phyloP scores from a whole-genome alignment of 495 filamentous ascomycete genomes.

The Poronia punctata region DNA sequence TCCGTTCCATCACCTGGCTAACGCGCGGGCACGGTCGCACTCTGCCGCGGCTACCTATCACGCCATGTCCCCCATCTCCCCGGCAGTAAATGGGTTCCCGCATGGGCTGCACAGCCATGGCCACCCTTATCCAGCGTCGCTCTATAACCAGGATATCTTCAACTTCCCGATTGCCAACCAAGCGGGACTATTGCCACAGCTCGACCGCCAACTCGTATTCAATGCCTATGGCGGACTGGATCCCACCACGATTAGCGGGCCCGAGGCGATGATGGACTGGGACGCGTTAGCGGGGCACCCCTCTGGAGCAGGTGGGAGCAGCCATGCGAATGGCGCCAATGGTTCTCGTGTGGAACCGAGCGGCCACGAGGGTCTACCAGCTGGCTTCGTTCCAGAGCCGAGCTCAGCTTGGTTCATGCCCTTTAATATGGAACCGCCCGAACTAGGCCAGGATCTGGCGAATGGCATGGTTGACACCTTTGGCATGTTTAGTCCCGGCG shows the following conservation, averaged over 20 bases:
- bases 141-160: conserved; percentile 43
- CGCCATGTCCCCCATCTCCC: conserved; percentile 40
- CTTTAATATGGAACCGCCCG: conserved; percentile 80
- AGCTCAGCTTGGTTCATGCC: conserved; percentile 90
- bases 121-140: conserved; percentile 27
- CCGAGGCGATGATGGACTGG: conserved; percentile 26
- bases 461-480: conserved; percentile 33
- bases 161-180: conserved; percentile 36
- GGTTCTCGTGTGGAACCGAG: conserved; percentile 24
- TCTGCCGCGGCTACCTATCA: conserved; percentile 32
- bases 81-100: conserved; percentile 30
- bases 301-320: conserved; percentile 49
- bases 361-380: conserved; percentile 16
- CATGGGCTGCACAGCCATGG: conserved; percentile 26
- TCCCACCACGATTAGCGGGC: conserved; percentile 28
- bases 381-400: conserved; percentile 35
- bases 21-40: conserved; percentile 28
- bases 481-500: conserved; percentile 32
- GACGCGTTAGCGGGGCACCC: conserved; percentile 22
- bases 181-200: conserved; percentile 45
- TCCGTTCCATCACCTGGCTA: conserved; percentile 34
- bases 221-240: conserved; percentile 66
- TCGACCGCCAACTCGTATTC: conserved; percentile 73
- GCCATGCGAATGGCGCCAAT: conserved; percentile 53
- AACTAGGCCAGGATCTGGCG: conserved; percentile 46